Percentiles rank a stretch among this genome's conserved stretches.
Evolutionary conservation across 108 stramenopile genomes (phyloP).

Genomic region (Nannochloropsis salina): DNA sequence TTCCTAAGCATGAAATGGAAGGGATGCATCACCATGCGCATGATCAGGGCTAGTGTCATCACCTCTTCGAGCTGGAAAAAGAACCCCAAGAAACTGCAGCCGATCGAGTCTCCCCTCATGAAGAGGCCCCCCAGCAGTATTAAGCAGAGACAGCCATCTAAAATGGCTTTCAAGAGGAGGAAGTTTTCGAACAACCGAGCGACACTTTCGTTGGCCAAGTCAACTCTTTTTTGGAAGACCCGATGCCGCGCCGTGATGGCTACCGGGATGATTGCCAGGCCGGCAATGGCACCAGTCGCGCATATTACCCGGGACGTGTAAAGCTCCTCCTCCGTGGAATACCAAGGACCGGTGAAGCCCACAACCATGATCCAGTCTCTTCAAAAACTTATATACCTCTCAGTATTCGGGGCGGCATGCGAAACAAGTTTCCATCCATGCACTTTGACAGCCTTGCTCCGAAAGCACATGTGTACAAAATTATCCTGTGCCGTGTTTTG

Average conservation of each 20-base stretch:
- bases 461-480: no score
- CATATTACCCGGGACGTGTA: slow-evolving; percentile 8
- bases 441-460: no score
- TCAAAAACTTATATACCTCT: no score
- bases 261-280: slow-evolving; percentile 4
- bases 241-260: background rate
- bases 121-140: background rate
- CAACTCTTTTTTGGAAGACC: background rate
- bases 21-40: background rate
- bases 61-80: background rate
- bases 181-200: background rate
- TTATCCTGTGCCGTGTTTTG: no score
- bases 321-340: background rate
- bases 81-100: background rate
- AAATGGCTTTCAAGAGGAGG: background rate
- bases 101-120: background rate
- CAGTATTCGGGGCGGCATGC: no score
- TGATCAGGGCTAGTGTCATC: background rate
- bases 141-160: background rate
- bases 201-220: background rate
- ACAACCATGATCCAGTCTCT: no score
- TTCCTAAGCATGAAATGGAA: background rate
- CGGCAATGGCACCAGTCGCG: background rate
- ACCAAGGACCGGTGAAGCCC: no score
- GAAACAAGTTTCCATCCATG: no score